These are phyloP conservation scores for Rhizoctonia solani DNA, from an alignment of 1,284 basidiomycete species.

Conservation along the genomic window DNA sequence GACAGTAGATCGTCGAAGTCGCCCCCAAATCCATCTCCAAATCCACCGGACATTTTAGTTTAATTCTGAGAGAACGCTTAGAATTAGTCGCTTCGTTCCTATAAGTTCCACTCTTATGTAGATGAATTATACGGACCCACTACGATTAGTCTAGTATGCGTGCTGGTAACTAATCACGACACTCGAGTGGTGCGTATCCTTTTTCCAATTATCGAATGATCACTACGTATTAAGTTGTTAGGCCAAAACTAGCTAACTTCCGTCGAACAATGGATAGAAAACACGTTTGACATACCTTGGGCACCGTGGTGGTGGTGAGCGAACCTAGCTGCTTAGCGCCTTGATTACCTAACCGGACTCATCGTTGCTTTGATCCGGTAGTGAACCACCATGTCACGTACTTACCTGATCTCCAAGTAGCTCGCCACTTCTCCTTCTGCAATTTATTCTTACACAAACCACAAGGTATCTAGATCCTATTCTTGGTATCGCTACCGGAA, in stretches of 20 bases:
- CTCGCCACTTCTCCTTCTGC: background rate
- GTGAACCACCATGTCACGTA: slow-evolving; percentile 8
- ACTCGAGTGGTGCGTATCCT: too few species aligned
- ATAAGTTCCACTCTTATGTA: too few species aligned
- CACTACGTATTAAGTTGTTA: too few species aligned
- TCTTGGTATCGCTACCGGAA: slow-evolving; percentile 79
- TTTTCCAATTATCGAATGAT: too few species aligned
- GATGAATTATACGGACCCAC: too few species aligned
- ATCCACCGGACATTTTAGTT: slow-evolving; percentile 9
- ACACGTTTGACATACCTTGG: background rate
- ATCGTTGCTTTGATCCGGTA: background rate
- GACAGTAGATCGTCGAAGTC: slow-evolving; percentile 72
- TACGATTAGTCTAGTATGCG: too few species aligned
- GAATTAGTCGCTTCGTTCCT: too few species aligned
- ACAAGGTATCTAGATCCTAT: slow-evolving; percentile 68
- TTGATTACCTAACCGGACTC: background rate
- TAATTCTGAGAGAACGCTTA: background rate
- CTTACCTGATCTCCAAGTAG: slow-evolving; percentile 34
- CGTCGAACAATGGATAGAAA: background rate
- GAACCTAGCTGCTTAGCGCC: background rate
- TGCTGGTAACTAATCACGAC: too few species aligned
- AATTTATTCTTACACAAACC: background rate
- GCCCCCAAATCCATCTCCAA: slow-evolving; percentile 28
- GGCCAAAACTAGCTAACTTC: background rate
- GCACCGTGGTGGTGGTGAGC: background rate